Percentiles rank a stretch among this genome's conserved stretches.
These are phyloP conservation scores for Sordariomycetes sp. DNA, from an alignment of 2,329 filamentous ascomycete genomes.

Conservation along the genomic window DNA sequence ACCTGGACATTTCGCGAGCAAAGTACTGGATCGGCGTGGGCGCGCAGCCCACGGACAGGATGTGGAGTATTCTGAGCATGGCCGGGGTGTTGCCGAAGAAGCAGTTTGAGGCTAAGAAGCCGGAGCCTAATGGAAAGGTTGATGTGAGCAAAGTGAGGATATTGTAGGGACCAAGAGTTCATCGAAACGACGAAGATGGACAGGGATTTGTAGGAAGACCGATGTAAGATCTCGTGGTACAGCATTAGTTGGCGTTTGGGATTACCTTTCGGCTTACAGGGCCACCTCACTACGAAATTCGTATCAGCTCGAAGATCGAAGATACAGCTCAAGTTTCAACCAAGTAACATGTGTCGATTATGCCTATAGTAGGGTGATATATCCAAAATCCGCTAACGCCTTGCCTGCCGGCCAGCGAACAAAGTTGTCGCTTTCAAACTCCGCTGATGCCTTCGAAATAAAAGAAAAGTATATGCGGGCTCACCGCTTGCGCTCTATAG, in stretches of 20 bases:
- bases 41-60: slow-evolving; percentile 84
- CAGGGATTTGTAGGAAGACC: no score
- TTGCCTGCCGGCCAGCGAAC: background rate
- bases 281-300: no score
- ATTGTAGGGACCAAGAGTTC: no score
- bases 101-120: slow-evolving; percentile 20
- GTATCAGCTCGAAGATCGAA: no score
- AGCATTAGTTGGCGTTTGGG: no score
- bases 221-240: no score
- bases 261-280: no score
- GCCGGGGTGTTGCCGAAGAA: slow-evolving; percentile 40
- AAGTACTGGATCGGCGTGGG: slow-evolving; percentile 97
- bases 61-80: slow-evolving; percentile 80
- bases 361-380: no score
- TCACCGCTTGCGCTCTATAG: background rate
- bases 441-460: slow-evolving; percentile 1
- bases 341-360: no score
- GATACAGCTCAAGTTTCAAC: no score
- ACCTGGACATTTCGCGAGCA: slow-evolving; percentile 70
- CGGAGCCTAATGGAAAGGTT: slow-evolving; percentile 14
- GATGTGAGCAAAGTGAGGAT: slow-evolving; percentile 17
- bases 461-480: background rate
- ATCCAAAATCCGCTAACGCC: background rate
- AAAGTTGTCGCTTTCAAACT: slow-evolving; percentile 2
- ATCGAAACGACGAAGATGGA: no score